Evolutionary conservation across 164 flowering plant genomes (phyloP).

Genomic region (Nymphaea thermarum): DNA sequence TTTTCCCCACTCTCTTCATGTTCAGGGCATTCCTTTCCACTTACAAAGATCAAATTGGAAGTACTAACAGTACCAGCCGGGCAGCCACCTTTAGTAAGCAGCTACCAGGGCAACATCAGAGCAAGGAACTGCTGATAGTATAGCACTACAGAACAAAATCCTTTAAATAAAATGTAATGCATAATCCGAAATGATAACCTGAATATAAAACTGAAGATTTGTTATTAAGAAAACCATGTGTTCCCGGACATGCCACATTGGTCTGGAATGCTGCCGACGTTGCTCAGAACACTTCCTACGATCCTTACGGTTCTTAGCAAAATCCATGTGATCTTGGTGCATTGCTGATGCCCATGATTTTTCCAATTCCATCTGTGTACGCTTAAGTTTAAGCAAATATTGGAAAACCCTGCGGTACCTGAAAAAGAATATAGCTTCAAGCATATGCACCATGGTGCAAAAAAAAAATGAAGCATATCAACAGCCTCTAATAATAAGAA

Average conservation of each 20-base stretch:
- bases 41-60: too few relatives aligned
- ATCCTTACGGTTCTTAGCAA: constrained; percentile 53
- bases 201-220: constrained; percentile 94
- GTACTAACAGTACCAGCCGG: too few relatives aligned
- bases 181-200: constrained; percentile 26
- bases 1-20: too few relatives aligned
- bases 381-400: constrained; percentile 75
- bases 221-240: constrained; percentile 96
- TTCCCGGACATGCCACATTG: constrained; percentile 95
- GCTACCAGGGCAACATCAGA: too few relatives aligned
- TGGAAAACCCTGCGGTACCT: constrained; percentile 84
- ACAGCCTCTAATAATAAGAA: too few relatives aligned
- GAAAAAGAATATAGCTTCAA: constrained; percentile 4
- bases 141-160: too few relatives aligned
- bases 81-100: too few relatives aligned
- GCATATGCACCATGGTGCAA: too few relatives aligned
- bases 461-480: too few relatives aligned
- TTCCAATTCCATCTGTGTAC: constrained; percentile 98
- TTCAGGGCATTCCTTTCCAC: too few relatives aligned
- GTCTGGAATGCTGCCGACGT: constrained; percentile 56
- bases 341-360: constrained; percentile 96
- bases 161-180: too few relatives aligned
- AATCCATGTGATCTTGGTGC: constrained; percentile 93
- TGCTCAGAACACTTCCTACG: constrained; percentile 45
- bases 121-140: too few relatives aligned